Conservation (phyloP, 176 grass and related monocot genomes). For the Saccharum officinarum region DNA sequence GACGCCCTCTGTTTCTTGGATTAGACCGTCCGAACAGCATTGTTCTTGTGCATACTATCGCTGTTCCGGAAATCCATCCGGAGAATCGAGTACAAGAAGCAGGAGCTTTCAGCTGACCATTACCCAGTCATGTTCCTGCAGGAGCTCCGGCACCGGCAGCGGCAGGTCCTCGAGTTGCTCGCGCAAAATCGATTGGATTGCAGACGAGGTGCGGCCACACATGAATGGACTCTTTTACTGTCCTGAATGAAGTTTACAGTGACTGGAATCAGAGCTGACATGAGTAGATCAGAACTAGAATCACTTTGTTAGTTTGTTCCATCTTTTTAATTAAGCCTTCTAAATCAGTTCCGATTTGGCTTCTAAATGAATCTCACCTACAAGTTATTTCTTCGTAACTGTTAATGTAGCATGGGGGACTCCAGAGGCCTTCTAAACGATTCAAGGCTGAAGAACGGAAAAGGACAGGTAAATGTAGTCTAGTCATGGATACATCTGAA, state of each 20-base stretch:
- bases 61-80: background rate
- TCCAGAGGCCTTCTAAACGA: background rate
- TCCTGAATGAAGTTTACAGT: background rate
- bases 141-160: constrained; percentile 8
- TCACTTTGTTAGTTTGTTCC: background rate
- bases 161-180: background rate
- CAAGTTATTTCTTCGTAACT: background rate
- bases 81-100: background rate
- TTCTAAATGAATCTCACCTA: background rate
- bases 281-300: background rate
- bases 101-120: background rate
- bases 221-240: background rate
- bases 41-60: background rate
- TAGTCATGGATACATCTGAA: background rate
- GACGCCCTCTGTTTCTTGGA: background rate
- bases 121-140: background rate
- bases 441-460: background rate
- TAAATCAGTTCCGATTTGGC: background rate
- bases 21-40: background rate
- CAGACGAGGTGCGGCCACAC: background rate
- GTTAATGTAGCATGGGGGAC: background rate
- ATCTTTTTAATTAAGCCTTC: background rate
- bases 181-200: constrained; percentile 6
- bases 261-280: background rate
- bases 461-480: constrained; percentile 13